Base-by-base conservation (phyloP, 148 eudicot genomes). In the Tetragonia tetragonoides region DNA sequence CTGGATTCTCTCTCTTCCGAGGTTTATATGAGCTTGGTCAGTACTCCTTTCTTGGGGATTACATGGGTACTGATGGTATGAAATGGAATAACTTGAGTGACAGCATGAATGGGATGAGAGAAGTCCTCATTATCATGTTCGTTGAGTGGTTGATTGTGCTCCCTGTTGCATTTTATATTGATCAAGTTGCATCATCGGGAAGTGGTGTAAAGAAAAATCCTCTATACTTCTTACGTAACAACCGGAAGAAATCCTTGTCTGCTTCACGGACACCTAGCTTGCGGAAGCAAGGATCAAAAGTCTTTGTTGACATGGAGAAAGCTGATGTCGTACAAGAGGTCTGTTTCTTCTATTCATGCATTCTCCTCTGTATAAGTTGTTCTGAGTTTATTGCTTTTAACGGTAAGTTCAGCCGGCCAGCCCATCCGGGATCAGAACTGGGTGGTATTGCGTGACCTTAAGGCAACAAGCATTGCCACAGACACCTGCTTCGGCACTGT, bases 261-360 rank as follows among this genome's bases (percentile, higher is more conserved):
- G 79, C 84, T 34, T 51, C 81, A 39, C 79, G 75, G 76, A 88
- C 68, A 81, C 87, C 83, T 72, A 87, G 91, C 76, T 72, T 91
- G 46, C 85, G 68, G 75, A 87, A 79, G 84, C 91, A 88, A 74
- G 88, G 85, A 72, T 88, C 98, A 57, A 85, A 92, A 83, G 91
- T 90, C 75, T 86, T 78, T 53, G 85, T 89, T 82, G 87, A 89
- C 81, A 85, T 88, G 89, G 97, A 92, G 76, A 92, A 95, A 84
- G 87, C 86, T 77, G 98, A 95, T 88, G 97, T 95, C 54, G 81
- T 78, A 51, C 98, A 87, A 86, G 98, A 95, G 98, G 98, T 90
- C 10, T 10, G 40, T 75, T 80, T 44, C 46, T 17, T 47, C 53
- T 70, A 5, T 70, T 66, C 63, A 15, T 66, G 75, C 39, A 28